Percentiles rank a stretch among this genome's conserved stretches.
Conservation (phyloP, 2,329 filamentous ascomycete species). For the Fusarium sublunatum region DNA sequence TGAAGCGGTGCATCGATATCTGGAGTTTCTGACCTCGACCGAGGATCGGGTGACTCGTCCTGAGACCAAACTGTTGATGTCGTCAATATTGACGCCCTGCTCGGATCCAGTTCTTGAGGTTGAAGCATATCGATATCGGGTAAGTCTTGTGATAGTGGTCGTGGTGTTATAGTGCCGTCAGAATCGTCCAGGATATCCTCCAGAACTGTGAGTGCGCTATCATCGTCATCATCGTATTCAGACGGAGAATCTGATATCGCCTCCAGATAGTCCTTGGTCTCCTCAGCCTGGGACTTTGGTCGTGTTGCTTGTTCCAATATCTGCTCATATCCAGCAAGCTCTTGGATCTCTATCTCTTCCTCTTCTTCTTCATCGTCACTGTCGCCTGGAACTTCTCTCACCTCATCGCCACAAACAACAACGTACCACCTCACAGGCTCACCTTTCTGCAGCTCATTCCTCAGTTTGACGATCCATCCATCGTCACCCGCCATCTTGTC, state of each 20-base stretch:
- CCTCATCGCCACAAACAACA: slow-evolving; percentile 71
- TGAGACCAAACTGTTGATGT: slow-evolving; percentile 29
- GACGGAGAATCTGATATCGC: slow-evolving; percentile 28
- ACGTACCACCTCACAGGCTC: slow-evolving; percentile 71
- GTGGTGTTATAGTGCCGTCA: slow-evolving; percentile 21
- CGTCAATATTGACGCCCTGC: slow-evolving; percentile 25
- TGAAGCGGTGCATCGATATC: slow-evolving; percentile 24
- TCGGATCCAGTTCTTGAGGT: slow-evolving; percentile 5
- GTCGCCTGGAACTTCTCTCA: slow-evolving; percentile 63
- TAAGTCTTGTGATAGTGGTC: slow-evolving; percentile 22
- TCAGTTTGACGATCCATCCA: slow-evolving; percentile 67
- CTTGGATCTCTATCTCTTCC: slow-evolving; percentile 7
- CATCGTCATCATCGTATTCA: slow-evolving; percentile 26
- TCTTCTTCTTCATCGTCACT: slow-evolving; percentile 44
- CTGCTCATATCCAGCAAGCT: slow-evolving; percentile 17
- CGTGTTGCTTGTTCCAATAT: slow-evolving; percentile 13
- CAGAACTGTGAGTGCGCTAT: slow-evolving; percentile 27
- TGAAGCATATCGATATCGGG: slow-evolving; percentile 25
- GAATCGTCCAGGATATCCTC: slow-evolving; percentile 20
- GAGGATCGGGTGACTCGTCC: slow-evolving; percentile 4
- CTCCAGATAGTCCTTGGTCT: slow-evolving; percentile 4
- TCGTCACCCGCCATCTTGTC: slow-evolving; percentile 48
- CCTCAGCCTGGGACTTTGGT: slow-evolving; percentile 3
- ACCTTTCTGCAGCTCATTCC: slow-evolving; percentile 66
- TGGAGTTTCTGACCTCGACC: slow-evolving; percentile 16